phyloP scores from a whole-genome alignment of 2,329 filamentous ascomycete genomes.

The Volutella citrinella region DNA sequence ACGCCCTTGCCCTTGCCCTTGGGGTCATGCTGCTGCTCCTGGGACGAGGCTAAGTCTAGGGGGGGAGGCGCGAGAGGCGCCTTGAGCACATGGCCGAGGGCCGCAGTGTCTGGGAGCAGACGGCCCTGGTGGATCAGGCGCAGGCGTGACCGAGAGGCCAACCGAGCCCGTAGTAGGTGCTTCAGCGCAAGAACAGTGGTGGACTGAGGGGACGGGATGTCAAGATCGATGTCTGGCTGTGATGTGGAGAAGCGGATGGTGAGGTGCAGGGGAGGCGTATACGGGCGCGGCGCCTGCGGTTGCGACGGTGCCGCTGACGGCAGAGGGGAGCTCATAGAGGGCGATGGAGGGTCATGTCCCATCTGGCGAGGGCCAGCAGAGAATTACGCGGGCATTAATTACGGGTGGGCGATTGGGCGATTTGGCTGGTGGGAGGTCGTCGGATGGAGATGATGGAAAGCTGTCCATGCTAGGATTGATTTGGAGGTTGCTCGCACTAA shows the following conservation, averaged over 20 bases:
- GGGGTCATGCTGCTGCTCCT: slow-evolving; percentile 20
- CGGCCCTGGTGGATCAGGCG: slow-evolving; percentile 89
- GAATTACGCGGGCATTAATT: too few relatives aligned
- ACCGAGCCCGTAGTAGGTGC: slow-evolving; percentile 71
- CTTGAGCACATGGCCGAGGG: slow-evolving; percentile 67
- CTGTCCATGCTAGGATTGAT: too few relatives aligned
- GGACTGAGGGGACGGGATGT: slow-evolving; percentile 63
- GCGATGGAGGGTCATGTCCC: too few relatives aligned
- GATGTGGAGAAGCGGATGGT: slow-evolving; percentile 89
- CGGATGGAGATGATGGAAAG: too few relatives aligned
- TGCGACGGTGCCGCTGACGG: slow-evolving; percentile 11
- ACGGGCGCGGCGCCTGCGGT: slow-evolving; percentile 15
- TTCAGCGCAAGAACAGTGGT: slow-evolving; percentile 79
- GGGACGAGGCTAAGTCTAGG: slow-evolving; percentile 21
- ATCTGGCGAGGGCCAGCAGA: too few relatives aligned
- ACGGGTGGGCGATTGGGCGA: too few relatives aligned
- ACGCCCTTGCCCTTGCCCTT: slow-evolving; percentile 60
- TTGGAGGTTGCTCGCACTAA: too few relatives aligned
- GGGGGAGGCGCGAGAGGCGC: slow-evolving; percentile 59
- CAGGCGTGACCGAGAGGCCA: slow-evolving; percentile 69
- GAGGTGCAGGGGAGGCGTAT: slow-evolving; percentile 59
- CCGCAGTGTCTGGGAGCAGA: slow-evolving; percentile 71
- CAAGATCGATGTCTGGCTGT: slow-evolving; percentile 77
- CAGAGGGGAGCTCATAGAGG: too few relatives aligned
- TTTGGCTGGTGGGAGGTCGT: too few relatives aligned